phyloP scores from a whole-genome alignment of 2,329 filamentous ascomycete genomes.

The Taxawa tesnikishii region DNA sequence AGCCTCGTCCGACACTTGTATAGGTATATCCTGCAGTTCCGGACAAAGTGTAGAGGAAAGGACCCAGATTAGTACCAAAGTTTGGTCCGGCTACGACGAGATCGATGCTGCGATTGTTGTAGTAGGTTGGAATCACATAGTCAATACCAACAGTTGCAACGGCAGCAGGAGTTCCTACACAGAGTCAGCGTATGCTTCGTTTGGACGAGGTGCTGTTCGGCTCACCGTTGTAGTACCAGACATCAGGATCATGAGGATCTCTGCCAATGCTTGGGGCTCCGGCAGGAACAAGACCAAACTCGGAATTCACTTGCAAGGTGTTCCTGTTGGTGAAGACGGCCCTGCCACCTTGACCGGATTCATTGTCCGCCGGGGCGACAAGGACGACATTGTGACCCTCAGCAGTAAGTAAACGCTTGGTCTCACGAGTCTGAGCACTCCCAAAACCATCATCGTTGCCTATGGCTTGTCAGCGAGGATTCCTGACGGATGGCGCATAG shows the following conservation, averaged over 20 bases:
- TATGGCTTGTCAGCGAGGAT: no score
- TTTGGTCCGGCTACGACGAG: constrained; percentile 45
- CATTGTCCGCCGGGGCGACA: constrained; percentile 29
- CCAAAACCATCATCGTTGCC: constrained; percentile 27
- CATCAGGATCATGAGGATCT: constrained; percentile 39
- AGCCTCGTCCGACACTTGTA: constrained; percentile 32
- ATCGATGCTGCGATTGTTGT: constrained; percentile 37
- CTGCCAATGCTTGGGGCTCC: constrained; percentile 37
- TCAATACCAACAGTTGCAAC: constrained; percentile 45
- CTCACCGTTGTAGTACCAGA: constrained; percentile 46
- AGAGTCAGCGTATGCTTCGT: neutral
- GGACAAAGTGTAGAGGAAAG: constrained; percentile 41
- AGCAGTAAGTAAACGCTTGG: constrained; percentile 24
- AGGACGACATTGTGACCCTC: constrained; percentile 28
- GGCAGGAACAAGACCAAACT: constrained; percentile 34
- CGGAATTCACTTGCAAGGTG: constrained; percentile 28
- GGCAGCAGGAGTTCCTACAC: constrained; percentile 37
- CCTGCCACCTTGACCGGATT: constrained; percentile 34
- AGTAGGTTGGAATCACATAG: constrained; percentile 40
- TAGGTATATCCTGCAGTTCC: constrained; percentile 40
- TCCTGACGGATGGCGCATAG: no score
- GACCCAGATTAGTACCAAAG: constrained; percentile 41
- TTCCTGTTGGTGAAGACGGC: constrained; percentile 29
- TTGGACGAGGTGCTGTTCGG: neutral
- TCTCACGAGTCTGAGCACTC: constrained; percentile 22